Evolutionary conservation across 352 stramenopile species (phyloP), one percentile per base, ranked within the genome.

Genomic region (Globisporangium rhizosaccharum): DNA sequence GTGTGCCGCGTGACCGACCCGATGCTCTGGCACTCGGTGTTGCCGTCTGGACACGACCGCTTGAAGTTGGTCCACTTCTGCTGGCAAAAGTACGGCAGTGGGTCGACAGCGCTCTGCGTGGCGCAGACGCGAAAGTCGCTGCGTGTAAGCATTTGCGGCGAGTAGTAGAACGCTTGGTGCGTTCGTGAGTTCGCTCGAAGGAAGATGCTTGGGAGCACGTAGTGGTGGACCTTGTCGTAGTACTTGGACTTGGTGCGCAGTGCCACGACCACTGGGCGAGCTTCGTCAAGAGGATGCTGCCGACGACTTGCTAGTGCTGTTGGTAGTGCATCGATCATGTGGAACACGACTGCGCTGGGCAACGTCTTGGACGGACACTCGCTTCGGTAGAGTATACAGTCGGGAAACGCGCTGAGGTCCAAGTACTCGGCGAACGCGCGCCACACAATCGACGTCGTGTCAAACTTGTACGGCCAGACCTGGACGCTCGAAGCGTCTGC

Each of bases 11-110:
- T 25, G 4, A 56, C 11, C 9, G 30, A 17, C 23, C 56, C 30
- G 15, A 55, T 26, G 33, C 28, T 30, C 11, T 23, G 42, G n/a
- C 44, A 59, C 10, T 57, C 56, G 12, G 12, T 53, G 51, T 47
- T 41, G 14, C 51, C 42, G 17, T 36, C 30, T 7, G 14, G 30
- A 53, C 59, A 66, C 18, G 50, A 55, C 6, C n/a, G 37, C 1
- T 30, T 15, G 39, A 61, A 56, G 33, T 65, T 65, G 25, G 37
- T 57, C 60, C 53, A 66, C 2, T 61, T 8, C 12, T 61, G 48
- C 25, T 56, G 26, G 53, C 53, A 66, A 26, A 61, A 66, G 41
- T 44, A 25, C 6, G 53, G 60, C 6, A 37, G 53, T 4, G 30
- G 39, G 14, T 44, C 10, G 26, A 12, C 28, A 3, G n/a, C 18